phyloP scores from a whole-genome alignment of 352 stramenopile genomes.

The Pythium utonaiense region DNA sequence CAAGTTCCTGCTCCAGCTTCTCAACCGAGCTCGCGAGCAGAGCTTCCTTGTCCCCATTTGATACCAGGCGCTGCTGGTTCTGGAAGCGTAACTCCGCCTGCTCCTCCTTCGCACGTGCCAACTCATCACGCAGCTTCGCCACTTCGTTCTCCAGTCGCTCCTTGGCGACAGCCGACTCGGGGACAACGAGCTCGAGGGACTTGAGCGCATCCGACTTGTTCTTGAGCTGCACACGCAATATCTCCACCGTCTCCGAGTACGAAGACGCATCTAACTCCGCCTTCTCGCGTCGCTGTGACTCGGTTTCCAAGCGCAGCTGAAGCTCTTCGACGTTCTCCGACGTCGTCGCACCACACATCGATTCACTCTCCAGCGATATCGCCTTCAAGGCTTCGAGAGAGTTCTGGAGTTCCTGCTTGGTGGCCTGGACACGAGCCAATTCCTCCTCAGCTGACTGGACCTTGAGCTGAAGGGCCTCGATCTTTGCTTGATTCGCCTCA shows the following conservation, averaged over 20 bases:
- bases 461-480: not conserved
- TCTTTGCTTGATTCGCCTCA: not conserved
- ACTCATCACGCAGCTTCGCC: slow-evolving; percentile 22
- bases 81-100: slow-evolving; percentile 58
- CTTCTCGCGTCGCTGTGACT: slow-evolving; percentile 32
- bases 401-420: slow-evolving; percentile 4
- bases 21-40: slow-evolving; percentile 34
- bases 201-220: slow-evolving; percentile 38
- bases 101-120: slow-evolving; percentile 45
- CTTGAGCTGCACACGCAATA: slow-evolving; percentile 58
- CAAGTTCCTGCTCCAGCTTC: slow-evolving; percentile 34
- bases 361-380: not conserved
- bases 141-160: slow-evolving; percentile 36
- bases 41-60: slow-evolving; percentile 37
- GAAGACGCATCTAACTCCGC: slow-evolving; percentile 63
- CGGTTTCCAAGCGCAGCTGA: slow-evolving; percentile 39
- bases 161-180: slow-evolving; percentile 22
- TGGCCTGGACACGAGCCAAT: not conserved
- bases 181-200: slow-evolving; percentile 30
- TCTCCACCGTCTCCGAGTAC: slow-evolving; percentile 53
- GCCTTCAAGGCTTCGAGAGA: not conserved
- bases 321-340: slow-evolving; percentile 20
- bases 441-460: not conserved
- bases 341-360: not conserved
- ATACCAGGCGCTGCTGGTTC: slow-evolving; percentile 48